Conservation (phyloP, 2,329 filamentous ascomycete genomes). For the Davidsoniella eucalypti region DNA sequence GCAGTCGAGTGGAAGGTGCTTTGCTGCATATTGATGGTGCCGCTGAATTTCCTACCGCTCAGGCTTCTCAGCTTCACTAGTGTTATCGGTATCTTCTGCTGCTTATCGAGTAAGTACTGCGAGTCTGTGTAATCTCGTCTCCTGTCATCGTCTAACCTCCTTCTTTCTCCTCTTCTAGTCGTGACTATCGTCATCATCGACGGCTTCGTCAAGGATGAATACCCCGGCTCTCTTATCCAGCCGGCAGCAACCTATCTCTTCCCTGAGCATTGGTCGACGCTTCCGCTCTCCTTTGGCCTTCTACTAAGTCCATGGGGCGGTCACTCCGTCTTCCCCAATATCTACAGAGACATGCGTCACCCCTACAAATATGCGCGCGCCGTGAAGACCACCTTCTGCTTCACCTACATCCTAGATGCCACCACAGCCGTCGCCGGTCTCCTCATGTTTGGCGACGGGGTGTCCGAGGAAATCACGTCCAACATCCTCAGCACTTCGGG, state of each 20-base stretch:
- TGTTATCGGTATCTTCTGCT: constrained; percentile 80
- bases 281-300: constrained; percentile 78
- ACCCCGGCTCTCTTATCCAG: constrained; percentile 68
- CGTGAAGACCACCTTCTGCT: constrained; percentile 66
- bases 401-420: constrained; percentile 73
- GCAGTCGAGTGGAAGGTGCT: constrained; percentile 69
- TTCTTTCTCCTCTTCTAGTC: constrained; percentile 32
- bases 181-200: constrained; percentile 71
- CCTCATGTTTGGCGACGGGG: constrained; percentile 87
- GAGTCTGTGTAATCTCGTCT: background rate
- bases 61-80: constrained; percentile 78
- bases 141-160: background rate
- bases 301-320: constrained; percentile 62
- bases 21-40: constrained; percentile 61
- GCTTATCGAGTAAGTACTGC: constrained; percentile 58
- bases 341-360: constrained; percentile 49
- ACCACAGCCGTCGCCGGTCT: constrained; percentile 70
- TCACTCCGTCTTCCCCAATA: constrained; percentile 64
- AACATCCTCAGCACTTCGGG: constrained; percentile 64
- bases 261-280: constrained; percentile 68
- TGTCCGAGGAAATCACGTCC: constrained; percentile 75
- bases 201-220: constrained; percentile 64
- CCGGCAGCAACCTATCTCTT: constrained; percentile 69
- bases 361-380: constrained; percentile 65
- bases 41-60: constrained; percentile 71